phyloP scores from a whole-genome alignment of 2,329 filamentous ascomycete species.

The Myotisia sp. region DNA sequence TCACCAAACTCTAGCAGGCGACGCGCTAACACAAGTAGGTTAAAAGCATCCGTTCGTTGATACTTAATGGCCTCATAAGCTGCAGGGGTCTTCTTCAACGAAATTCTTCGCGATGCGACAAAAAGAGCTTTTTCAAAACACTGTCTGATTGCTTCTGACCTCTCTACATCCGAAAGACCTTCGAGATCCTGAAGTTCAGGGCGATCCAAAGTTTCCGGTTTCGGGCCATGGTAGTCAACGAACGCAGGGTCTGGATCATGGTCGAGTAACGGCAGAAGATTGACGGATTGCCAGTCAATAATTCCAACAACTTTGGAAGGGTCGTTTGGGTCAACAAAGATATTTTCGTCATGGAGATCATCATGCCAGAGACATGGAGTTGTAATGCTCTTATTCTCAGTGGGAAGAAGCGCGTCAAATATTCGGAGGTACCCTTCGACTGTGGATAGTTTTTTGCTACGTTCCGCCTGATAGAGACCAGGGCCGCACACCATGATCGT shows the following conservation, averaged over 20 bases:
- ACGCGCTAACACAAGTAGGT: slow-evolving; percentile 7
- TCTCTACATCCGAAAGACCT: slow-evolving; percentile 3
- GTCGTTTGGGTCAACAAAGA: slow-evolving; percentile 21
- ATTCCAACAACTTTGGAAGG: slow-evolving; percentile 17
- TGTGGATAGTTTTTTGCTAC: slow-evolving; percentile 3
- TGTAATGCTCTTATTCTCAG: slow-evolving; percentile 2
- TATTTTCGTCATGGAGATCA: slow-evolving; percentile 20
- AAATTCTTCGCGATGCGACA: slow-evolving; percentile 6
- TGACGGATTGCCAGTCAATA: slow-evolving; percentile 22
- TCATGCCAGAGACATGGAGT: slow-evolving; percentile 17
- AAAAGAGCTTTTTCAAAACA: slow-evolving; percentile 7
- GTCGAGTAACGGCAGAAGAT: slow-evolving; percentile 19
- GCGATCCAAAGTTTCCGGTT: slow-evolving; percentile 14
- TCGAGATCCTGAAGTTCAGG: slow-evolving; percentile 2
- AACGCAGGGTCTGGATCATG: slow-evolving; percentile 18
- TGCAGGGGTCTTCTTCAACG: slow-evolving; percentile 3
- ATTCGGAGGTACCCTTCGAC: slow-evolving; percentile 3
- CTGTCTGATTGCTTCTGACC: slow-evolving; percentile 1
- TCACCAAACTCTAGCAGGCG: slow-evolving; percentile 9
- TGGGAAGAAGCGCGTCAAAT: slow-evolving; percentile 4
- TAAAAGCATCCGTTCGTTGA: slow-evolving; percentile 4
- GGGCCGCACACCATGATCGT: slow-evolving; percentile 8
- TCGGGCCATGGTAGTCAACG: slow-evolving; percentile 17
- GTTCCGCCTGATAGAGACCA: slow-evolving; percentile 4
- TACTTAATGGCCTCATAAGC: slow-evolving; percentile 7